Evolutionary conservation across 2,329 filamentous ascomycete genomes (phyloP).

Genomic region (Sclerotinia trifoliorum): DNA sequence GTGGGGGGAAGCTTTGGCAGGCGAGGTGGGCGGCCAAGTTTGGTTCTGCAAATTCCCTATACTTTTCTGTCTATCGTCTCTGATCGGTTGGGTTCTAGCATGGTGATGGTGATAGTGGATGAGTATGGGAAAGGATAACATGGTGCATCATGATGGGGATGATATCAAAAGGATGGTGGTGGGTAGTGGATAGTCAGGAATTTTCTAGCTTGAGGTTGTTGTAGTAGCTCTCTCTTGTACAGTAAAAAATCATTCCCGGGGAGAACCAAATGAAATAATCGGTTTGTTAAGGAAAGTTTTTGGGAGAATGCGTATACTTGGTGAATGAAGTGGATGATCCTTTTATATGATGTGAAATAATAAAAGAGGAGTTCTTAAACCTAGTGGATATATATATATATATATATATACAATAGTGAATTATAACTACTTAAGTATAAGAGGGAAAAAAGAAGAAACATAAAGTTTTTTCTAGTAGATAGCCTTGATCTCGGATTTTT

Average conservation of each 20-base stretch:
- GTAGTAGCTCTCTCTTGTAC: slow-evolving; percentile 21
- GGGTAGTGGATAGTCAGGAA: slow-evolving; percentile 2
- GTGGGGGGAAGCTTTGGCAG: slow-evolving; percentile 6
- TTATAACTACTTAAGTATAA: background rate
- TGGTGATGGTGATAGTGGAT: slow-evolving; percentile 15
- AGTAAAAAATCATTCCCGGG: slow-evolving; percentile 13
- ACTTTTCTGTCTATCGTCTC: slow-evolving; percentile 6
- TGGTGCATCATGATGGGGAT: slow-evolving; percentile 15
- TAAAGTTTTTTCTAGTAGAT: too few species aligned
- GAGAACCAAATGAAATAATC: slow-evolving; percentile 5
- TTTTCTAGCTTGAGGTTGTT: slow-evolving; percentile 14
- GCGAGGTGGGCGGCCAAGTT: slow-evolving; percentile 20
- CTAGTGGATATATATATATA: too few species aligned
- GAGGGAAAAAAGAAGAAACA: background rate
- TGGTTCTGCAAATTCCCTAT: slow-evolving; percentile 12
- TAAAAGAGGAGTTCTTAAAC: too few species aligned
- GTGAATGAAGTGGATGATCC: background rate
- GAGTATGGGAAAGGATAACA: slow-evolving; percentile 9
- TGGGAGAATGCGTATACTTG: background rate
- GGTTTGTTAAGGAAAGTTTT: background rate
- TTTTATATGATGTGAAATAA: background rate
- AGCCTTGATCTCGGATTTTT: too few species aligned
- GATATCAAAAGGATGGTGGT: slow-evolving; percentile 16
- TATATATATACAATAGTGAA: too few species aligned
- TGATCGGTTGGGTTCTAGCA: slow-evolving; percentile 8